phyloP scores from a whole-genome alignment of 805 yeast genomes.

The Torulaspora maleeae region DNA sequence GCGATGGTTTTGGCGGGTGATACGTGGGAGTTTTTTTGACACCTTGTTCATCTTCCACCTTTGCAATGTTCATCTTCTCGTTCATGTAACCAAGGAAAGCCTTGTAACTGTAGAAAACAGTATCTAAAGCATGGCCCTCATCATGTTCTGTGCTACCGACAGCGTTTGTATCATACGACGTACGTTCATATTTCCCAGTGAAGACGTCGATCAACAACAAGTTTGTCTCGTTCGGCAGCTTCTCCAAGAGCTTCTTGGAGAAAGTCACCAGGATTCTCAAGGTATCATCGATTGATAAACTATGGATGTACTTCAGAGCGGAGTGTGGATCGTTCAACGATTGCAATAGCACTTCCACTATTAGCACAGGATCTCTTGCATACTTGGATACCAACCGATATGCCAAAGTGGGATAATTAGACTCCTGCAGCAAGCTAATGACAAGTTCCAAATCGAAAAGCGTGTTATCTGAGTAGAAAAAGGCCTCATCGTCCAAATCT shows the following conservation, averaged over 20 bases:
- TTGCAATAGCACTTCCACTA: conserved; percentile 68
- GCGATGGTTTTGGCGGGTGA: conserved; percentile 84
- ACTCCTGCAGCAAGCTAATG: conserved; percentile 65
- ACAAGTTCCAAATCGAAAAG: conserved; percentile 63
- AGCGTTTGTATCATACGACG: conserved; percentile 15
- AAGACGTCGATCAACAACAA: conserved; percentile 78
- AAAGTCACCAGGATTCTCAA: conserved; percentile 63
- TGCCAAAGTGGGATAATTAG: conserved; percentile 62
- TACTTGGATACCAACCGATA: conserved; percentile 60
- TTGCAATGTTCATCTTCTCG: conserved; percentile 24
- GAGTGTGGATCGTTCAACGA: conserved; percentile 57
- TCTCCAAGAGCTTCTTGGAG: conserved; percentile 60
- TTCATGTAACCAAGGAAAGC: conserved; percentile 55
- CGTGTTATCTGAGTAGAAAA: conserved; percentile 30
- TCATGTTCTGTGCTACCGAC: conserved; percentile 6
- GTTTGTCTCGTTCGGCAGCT: conserved; percentile 75
- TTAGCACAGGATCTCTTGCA: conserved; percentile 64
- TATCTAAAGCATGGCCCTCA: conserved; percentile 16
- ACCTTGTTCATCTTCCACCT: conserved; percentile 8
- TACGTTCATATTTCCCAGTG: conserved; percentile 73
- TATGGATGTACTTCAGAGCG: conserved; percentile 61
- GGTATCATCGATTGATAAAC: conserved; percentile 71
- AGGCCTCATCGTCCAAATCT: conserved; percentile 37
- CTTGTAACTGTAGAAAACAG: conserved; percentile 49
- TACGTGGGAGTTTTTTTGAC: conserved; percentile 53